These are phyloP conservation scores for Gossypium australe DNA, from an alignment of 345 rosid species.

Conservation along the genomic window DNA sequence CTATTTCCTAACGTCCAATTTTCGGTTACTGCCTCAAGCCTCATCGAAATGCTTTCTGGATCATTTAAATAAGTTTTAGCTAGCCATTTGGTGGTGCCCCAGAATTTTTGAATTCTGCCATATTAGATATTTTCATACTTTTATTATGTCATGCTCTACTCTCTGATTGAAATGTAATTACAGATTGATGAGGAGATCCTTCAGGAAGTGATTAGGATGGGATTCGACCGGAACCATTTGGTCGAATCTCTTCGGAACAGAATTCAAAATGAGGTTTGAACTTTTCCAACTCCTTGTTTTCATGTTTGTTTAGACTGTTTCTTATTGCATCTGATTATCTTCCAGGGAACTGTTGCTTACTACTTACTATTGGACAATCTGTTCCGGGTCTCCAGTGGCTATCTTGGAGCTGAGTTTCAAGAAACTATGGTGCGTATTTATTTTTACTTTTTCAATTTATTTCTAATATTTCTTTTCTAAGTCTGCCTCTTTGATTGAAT, in stretches of 20 bases:
- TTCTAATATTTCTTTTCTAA: not conserved
- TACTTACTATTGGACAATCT: constrained; percentile 77
- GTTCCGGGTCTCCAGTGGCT: constrained; percentile 65
- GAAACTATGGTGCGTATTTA: constrained; percentile 49
- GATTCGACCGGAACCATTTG: constrained; percentile 64
- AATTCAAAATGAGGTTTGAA: constrained; percentile 65
- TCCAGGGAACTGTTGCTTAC: constrained; percentile 92
- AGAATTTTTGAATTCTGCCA: not conserved
- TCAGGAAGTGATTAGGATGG: constrained; percentile 64
- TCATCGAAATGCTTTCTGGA: not conserved
- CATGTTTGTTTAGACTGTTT: not conserved
- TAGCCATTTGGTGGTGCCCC: not conserved
- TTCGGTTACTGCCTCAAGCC: not conserved
- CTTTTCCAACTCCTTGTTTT: constrained; percentile 13
- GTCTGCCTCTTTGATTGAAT: not conserved
- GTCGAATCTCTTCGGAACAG: constrained; percentile 76
- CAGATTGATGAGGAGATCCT: constrained; percentile 91
- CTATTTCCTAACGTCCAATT: not conserved
- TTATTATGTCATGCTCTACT: not conserved
- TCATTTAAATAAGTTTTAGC: not conserved
- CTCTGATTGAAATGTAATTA: constrained; percentile 13
- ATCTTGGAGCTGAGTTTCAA: constrained; percentile 75
- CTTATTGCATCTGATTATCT: constrained; percentile 20
- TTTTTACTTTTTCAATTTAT: constrained; percentile 1
- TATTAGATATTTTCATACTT: not conserved